These are phyloP conservation scores for Cyberlindnera mrakii DNA, from an alignment of 805 yeast species.

Conservation along the genomic window DNA sequence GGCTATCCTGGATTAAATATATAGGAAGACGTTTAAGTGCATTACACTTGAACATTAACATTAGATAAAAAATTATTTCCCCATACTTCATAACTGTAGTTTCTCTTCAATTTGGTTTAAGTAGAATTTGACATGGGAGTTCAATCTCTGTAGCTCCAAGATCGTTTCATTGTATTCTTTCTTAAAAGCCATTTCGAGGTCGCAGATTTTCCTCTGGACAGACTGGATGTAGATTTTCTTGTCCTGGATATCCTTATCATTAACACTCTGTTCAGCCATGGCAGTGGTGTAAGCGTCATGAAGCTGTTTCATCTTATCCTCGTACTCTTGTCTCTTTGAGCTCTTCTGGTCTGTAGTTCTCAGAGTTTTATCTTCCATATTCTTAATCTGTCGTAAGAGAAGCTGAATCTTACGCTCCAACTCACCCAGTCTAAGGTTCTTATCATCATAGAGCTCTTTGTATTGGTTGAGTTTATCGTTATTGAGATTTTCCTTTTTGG, in stretches of 20 bases:
- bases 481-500: constrained; percentile 12
- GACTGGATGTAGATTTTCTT: constrained; percentile 31
- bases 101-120: constrained; percentile 22
- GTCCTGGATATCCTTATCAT: constrained; percentile 32
- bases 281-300: constrained; percentile 32
- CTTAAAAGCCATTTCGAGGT: constrained; percentile 29
- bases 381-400: constrained; percentile 32
- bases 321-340: constrained; percentile 29
- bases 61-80: background rate
- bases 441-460: constrained; percentile 15
- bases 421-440: constrained; percentile 19
- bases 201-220: constrained; percentile 32
- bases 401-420: constrained; percentile 34
- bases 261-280: constrained; percentile 30
- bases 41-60: background rate
- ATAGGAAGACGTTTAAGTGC: no score
- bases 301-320: constrained; percentile 28
- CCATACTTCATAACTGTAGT: constrained; percentile 7
- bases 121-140: constrained; percentile 21
- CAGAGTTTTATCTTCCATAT: constrained; percentile 34
- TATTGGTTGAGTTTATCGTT: constrained; percentile 11
- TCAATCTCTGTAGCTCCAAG: constrained; percentile 19
- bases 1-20: constrained; percentile 38
- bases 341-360: constrained; percentile 32
- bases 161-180: constrained; percentile 35